Evolutionary conservation across 2,329 filamentous ascomycete genomes (phyloP), one percentile per base, ranked within the genome.

Genomic region (Aspergillus tanneri): DNA sequence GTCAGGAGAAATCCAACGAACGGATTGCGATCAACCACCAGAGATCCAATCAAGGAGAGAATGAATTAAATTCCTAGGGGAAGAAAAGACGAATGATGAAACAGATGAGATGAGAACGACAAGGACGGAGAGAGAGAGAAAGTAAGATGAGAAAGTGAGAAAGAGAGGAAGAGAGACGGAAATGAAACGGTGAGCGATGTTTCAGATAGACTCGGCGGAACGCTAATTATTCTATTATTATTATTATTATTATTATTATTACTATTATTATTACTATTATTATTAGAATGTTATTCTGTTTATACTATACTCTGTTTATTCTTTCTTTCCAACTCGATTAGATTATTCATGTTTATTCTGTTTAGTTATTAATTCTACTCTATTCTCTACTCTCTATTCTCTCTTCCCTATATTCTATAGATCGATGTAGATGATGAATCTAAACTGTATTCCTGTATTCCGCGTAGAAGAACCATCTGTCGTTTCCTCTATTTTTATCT

Each of bases 191-290:
- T 42, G 47, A 49, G 46, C 24, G 45, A 34, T 22, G 54, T 56
- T 56, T 56, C 54, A 56, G 54, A 56, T 56, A 56, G 42, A 56
- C 35, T 50, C 49, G 48, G 43, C 43, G 42, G 43, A 42, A 37
- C 43, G 30, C 28, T n/a, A n/a, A n/a, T n/a, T n/a, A n/a, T 28
- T 28, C 25, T 28, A n/a, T 8, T 28, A 28, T 8, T 28, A 28
- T 28, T 28, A 8, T 28, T 8, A 28, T 8, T 8, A 28, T 28
- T n/a, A 28, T n/a, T n/a, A n/a, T n/a, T n/a, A n/a, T n/a, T n/a
- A n/a, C n/a, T n/a, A n/a, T n/a, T n/a, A n/a, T n/a, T n/a, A n/a
- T n/a, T n/a, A n/a, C n/a, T n/a, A n/a, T n/a, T 18, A 34, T 34
- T 34, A 18, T 34, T 34, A 32, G 28, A 28, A n/a, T n/a, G 27